Conservation (phyloP, 495 filamentous ascomycete species). For the Margaritispora aquatica region DNA sequence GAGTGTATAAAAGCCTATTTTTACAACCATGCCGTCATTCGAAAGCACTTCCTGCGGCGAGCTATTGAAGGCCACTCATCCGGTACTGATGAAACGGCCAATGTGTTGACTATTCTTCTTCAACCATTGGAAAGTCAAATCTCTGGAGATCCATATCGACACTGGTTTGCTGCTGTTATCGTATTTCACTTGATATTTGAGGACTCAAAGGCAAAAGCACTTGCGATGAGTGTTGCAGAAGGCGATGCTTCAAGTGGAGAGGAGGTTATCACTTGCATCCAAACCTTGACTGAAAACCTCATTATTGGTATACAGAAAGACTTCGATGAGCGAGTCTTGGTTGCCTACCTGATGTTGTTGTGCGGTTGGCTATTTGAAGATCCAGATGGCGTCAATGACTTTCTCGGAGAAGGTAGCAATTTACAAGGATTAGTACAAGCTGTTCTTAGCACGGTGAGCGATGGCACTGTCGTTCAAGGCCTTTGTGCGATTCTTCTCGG, state of each 20-base stretch:
- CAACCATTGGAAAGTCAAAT: constrained; percentile 46
- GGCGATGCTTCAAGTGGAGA: constrained; percentile 87
- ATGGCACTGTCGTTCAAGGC: constrained; percentile 65
- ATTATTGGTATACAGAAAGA: constrained; percentile 65
- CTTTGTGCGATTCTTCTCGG: constrained; percentile 79
- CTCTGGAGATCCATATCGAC: constrained; percentile 76
- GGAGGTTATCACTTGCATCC: constrained; percentile 92
- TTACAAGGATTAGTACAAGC: constrained; percentile 72
- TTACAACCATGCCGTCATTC: constrained; percentile 68
- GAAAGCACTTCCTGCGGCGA: constrained; percentile 74
- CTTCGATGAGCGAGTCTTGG: constrained; percentile 73
- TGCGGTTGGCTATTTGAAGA: constrained; percentile 92
- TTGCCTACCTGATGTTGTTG: constrained; percentile 90
- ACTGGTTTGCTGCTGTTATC: constrained; percentile 88
- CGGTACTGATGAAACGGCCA: constrained; percentile 79
- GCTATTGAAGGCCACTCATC: constrained; percentile 83
- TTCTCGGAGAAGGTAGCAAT: constrained; percentile 90
- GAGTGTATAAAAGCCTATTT: constrained; percentile 93
- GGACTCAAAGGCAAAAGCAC: constrained; percentile 68
- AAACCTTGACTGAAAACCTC: constrained; percentile 75
- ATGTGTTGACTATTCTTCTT: constrained; percentile 79
- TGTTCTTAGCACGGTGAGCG: constrained; percentile 51
- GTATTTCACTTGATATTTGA: constrained; percentile 87
- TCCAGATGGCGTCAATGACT: constrained; percentile 84
- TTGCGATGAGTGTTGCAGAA: constrained; percentile 77